Evolutionary conservation across 495 filamentous ascomycete species (phyloP).

Genomic region (Penicillium arizonense): DNA sequence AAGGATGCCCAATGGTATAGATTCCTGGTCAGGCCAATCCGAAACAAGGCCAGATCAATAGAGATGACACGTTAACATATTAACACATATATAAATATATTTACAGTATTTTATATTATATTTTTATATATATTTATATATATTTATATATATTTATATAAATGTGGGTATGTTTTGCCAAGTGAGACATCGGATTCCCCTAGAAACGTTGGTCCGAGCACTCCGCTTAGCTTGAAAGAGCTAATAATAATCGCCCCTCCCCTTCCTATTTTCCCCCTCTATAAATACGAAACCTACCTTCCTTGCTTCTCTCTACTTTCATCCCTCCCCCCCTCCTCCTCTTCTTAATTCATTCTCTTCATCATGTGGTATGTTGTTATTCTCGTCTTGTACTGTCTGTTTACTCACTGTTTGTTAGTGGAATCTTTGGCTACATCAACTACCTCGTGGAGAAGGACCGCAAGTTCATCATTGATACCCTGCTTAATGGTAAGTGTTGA

Average conservation of each 20-base stretch:
- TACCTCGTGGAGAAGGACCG: conserved; percentile 91
- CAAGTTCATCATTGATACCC: conserved; percentile 88
- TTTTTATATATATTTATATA: too few species aligned
- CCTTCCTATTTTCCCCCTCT: conserved; percentile 17
- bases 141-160: too few species aligned
- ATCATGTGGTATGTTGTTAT: conserved; percentile 38
- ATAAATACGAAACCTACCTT: conserved; percentile 27
- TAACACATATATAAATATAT: too few species aligned
- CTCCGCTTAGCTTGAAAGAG: conserved; percentile 3
- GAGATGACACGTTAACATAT: too few species aligned
- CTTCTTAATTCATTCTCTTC: conserved; percentile 7
- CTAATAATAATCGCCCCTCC: conserved; percentile 20
- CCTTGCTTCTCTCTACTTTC: conserved; percentile 4
- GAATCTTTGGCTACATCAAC: conserved; percentile 98
- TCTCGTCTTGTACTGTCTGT: neutral
- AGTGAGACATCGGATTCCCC: conserved; percentile 10
- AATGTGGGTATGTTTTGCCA: neutral
- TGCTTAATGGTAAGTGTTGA: conserved; percentile 78
- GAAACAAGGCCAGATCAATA: too few species aligned
- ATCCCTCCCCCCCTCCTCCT: conserved; percentile 2
- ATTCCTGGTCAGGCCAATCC: too few species aligned
- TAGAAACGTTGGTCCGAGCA: conserved; percentile 7
- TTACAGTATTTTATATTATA: too few species aligned
- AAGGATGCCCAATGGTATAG: too few species aligned
- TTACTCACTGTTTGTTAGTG: conserved; percentile 53